phyloP scores from a whole-genome alignment of 352 stramenopile genomes.

The Phytophthora fragariae region DNA sequence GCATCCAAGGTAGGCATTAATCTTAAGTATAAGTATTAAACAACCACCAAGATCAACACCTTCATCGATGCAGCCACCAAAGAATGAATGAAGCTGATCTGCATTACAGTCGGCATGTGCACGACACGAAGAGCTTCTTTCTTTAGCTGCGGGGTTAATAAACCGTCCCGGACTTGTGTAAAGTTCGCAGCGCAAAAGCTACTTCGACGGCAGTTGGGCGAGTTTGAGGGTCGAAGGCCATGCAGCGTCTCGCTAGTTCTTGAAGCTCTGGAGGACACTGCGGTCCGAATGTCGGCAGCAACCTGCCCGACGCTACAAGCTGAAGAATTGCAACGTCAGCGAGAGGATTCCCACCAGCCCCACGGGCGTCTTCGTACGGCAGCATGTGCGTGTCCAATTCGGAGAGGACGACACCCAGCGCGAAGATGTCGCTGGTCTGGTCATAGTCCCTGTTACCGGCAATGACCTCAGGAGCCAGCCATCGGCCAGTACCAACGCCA shows the following conservation, averaged over 20 bases:
- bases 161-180: slow-evolving; percentile 46
- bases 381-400: slow-evolving; percentile 72
- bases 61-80: neutral
- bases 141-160: slow-evolving; percentile 10
- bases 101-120: no score
- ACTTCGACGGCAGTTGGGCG: slow-evolving; percentile 61
- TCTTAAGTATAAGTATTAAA: slow-evolving; percentile 25
- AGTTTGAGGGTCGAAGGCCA: slow-evolving; percentile 43
- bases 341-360: slow-evolving; percentile 39
- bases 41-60: neutral
- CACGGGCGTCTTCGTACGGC: slow-evolving; percentile 53
- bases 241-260: slow-evolving; percentile 50
- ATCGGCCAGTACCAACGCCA: slow-evolving; percentile 57
- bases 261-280: slow-evolving; percentile 51
- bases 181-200: slow-evolving; percentile 53
- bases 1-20: neutral
- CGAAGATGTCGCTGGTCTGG: slow-evolving; percentile 57
- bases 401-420: slow-evolving; percentile 58
- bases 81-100: neutral
- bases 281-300: slow-evolving; percentile 51
- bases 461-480: slow-evolving; percentile 66
- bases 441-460: slow-evolving; percentile 56
- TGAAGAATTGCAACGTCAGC: slow-evolving; percentile 60
- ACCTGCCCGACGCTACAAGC: slow-evolving; percentile 53
- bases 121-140: no score